Base-by-base conservation (phyloP, 2,329 filamentous ascomycete genomes). In the Colletotrichum salicis region DNA sequence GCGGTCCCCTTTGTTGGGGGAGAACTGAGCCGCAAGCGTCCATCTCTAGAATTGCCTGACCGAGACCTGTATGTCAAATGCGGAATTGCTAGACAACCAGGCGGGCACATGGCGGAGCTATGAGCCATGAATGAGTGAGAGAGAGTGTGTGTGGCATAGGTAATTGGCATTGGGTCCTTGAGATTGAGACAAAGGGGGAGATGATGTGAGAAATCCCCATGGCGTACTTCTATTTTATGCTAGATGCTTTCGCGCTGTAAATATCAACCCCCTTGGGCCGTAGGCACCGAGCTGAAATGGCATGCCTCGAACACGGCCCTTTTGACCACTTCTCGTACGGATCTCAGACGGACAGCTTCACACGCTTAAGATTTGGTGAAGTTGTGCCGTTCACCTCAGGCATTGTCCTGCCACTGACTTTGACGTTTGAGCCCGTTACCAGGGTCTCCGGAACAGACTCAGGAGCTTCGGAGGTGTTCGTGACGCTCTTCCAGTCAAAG, bases 401-500 rank as follows among this genome's bases (percentile, higher is more conserved):
- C 58, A 62, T 62, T 8, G 58, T 29, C 8, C 41, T 62, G 12
- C 59, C 37, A n/a, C 41, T 48, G 11, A 37, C 6, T 29, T 56
- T 60, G 4, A 22, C 24, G 13, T 57, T 52, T 6, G 45, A 8
- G 19, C 22, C 59, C 6, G 58, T 51, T 7, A 35, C 6, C 15
- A 27, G 19, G 37, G 27, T 55, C 1, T 59, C 33, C 2, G 57
- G 41, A 5, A 37, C 3, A 2, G 29, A 3, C 29, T 56, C 45
- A 24, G 4, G 6, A 24, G n/a, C 10, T n/a, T 27, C 55, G 13
- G 31, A 13, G 24, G 10, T 37, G 11, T 10, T 15, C 31, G 57
- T 63, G 31, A 22, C 11, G 2, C 51, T 70, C 70, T 79, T 82
- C 86, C 86, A 88, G 63, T 86, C 80, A 74, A 83, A 83, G 1